phyloP scores from a whole-genome alignment of 2,329 filamentous ascomycete species.

The Capronia americana region DNA sequence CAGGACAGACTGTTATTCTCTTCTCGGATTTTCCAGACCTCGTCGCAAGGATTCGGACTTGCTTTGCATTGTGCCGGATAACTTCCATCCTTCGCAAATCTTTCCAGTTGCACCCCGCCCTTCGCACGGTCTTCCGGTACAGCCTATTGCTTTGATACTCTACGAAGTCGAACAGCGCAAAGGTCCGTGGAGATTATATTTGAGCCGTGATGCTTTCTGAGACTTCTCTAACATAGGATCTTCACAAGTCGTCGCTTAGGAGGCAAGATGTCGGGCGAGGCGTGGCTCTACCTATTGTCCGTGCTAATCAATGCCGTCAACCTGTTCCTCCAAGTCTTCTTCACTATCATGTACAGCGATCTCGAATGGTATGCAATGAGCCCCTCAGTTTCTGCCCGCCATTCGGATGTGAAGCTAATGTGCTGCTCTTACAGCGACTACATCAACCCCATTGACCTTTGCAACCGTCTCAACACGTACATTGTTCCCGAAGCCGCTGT shows the following conservation, averaged over 20 bases:
- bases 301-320: constrained; percentile 99
- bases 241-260: constrained; percentile 18
- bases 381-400: constrained; percentile 37
- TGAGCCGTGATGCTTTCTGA: neutral
- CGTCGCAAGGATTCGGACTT: constrained; percentile 2
- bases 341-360: constrained; percentile 99
- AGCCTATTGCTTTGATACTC: neutral
- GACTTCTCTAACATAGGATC: constrained; percentile 6
- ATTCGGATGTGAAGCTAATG: neutral
- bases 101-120: constrained; percentile 9
- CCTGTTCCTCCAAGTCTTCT: constrained; percentile 99
- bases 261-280: constrained; percentile 88
- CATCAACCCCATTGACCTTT: constrained; percentile 99
- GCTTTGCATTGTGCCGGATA: neutral
- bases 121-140: neutral
- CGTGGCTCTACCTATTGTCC: constrained; percentile 96
- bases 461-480: constrained; percentile 99
- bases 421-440: constrained; percentile 74
- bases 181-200: constrained; percentile 1
- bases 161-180: neutral
- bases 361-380: constrained; percentile 84
- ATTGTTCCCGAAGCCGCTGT: constrained; percentile 98
- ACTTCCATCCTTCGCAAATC: constrained; percentile 6
- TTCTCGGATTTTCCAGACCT: neutral
- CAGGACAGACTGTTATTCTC: constrained; percentile 2